These are phyloP conservation scores for Aspergillus transmontanensis DNA, from an alignment of 2,329 filamentous ascomycete species.

Conservation along the genomic window DNA sequence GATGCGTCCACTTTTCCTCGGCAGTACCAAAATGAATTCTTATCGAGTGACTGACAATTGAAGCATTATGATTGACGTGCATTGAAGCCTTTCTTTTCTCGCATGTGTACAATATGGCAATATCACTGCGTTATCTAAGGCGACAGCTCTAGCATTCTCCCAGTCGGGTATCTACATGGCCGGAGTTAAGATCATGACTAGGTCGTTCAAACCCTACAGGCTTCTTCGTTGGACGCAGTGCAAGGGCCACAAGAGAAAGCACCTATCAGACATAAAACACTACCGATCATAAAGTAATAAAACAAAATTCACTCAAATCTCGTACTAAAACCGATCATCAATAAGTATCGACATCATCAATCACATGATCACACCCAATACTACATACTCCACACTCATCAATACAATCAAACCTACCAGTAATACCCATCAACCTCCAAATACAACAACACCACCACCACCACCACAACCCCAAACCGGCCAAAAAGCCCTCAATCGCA, in stretches of 20 bases:
- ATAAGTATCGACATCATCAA: not conserved
- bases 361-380: slow-evolving; percentile 9
- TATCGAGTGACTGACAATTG: not conserved
- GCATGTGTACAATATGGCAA: slow-evolving; percentile 2
- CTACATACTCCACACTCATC: not conserved
- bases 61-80: slow-evolving; percentile 1
- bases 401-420: not conserved
- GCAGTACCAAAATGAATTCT: not conserved
- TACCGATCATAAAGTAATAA: not conserved
- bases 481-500: not conserved
- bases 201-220: not conserved
- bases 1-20: not conserved
- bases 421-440: slow-evolving; percentile 1
- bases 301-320: not conserved
- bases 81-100: not conserved
- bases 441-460: not conserved
- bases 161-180: not conserved
- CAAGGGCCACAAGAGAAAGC: not conserved
- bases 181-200: not conserved
- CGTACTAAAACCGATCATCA: not conserved
- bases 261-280: not conserved
- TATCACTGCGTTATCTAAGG: not conserved
- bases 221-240: no score
- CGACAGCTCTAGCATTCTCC: not conserved
- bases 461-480: not conserved